Base-by-base conservation (phyloP, 2,329 filamentous ascomycete genomes). In the Chaetomiaceae sp. region DNA sequence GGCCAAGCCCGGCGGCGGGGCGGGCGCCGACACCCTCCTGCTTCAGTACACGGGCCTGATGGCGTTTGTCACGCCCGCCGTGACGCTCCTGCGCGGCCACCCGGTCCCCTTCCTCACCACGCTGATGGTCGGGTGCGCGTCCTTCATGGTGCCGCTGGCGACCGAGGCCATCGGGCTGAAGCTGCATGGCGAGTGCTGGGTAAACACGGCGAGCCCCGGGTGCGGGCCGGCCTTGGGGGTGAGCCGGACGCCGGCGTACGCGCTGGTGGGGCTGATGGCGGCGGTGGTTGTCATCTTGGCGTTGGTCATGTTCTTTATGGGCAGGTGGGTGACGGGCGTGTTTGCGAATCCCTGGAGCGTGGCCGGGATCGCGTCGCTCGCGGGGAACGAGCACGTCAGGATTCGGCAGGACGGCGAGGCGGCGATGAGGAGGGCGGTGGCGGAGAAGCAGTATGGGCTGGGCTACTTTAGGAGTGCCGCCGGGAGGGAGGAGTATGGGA, bases 271-370 rank as follows among this genome's bases (percentile, higher is more conserved):
- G 4, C 48, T 75, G 23, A 55, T 73, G 5, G 61, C 57, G 1
- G 51, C 65, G 6, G 64, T 73, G 46, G 46, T 64, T 10, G 27
- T 66, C 3, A 60, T 73, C 13, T 51, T 71, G 5, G 47, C 52
- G 4, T 11, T 64, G 6, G 62, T 70, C 5, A 44, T 65, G 1
- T 27, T 64, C 7, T 58, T 67, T 4, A 59, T 72, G 20, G 56
- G 64, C 9, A 61, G 61, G 14, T 71, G 67, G 64, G 59, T 63
- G n/a, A 73, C 71, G 0, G 73, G 73, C 0, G 53, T 75, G 14
- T 59, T 62, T 20, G 63, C 65, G 11, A 68, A 72, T 38, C 73
- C 73, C 2, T 75, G 73, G 73, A 72, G 62, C 51, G 59, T 74
- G 4, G 64, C 64, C 1, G 64, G 67, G 0, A 69, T 73, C 48